Conservation (phyloP, 805 yeast genomes). For the Metschnikowia reukaufii region DNA sequence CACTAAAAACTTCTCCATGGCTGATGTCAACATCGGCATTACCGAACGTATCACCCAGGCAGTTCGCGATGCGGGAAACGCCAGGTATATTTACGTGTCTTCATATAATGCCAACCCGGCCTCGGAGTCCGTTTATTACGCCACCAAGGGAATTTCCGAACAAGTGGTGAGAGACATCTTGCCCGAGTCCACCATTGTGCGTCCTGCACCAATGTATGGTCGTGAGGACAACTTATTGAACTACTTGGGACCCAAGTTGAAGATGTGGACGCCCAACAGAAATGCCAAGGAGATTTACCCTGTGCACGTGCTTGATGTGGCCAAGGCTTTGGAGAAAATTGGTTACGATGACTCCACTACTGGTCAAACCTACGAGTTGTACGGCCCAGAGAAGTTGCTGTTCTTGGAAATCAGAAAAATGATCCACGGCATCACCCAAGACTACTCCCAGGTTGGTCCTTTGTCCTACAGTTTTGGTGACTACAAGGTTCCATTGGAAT, state of each 20-base stretch:
- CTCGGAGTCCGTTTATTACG: conserved; percentile 68
- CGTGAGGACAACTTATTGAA: conserved; percentile 69
- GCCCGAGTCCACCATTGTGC: conserved; percentile 79
- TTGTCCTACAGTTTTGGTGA: conserved; percentile 43
- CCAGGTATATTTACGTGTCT: conserved; percentile 77
- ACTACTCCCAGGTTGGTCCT: conserved; percentile 46
- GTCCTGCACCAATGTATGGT: conserved; percentile 82
- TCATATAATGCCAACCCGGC: conserved; percentile 71
- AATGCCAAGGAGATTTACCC: conserved; percentile 66
- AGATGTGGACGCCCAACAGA: conserved; percentile 65
- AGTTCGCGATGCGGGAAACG: conserved; percentile 64
- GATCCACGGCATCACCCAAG: conserved; percentile 62
- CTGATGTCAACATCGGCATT: conserved; percentile 79
- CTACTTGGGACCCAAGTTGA: conserved; percentile 53
- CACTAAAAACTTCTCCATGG: conserved; percentile 79
- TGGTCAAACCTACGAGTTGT: conserved; percentile 73
- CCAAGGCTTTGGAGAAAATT: conserved; percentile 72
- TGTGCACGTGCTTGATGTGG: conserved; percentile 75
- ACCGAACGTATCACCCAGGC: conserved; percentile 77
- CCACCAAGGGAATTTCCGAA: conserved; percentile 81
- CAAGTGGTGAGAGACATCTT: conserved; percentile 61
- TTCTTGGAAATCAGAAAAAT: conserved; percentile 65
- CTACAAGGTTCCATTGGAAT: conserved; percentile 43
- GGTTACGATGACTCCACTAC: conserved; percentile 79
- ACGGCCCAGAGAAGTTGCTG: conserved; percentile 67